Conservation (phyloP, 2,329 filamentous ascomycete genomes). For the Claviceps arundinis region DNA sequence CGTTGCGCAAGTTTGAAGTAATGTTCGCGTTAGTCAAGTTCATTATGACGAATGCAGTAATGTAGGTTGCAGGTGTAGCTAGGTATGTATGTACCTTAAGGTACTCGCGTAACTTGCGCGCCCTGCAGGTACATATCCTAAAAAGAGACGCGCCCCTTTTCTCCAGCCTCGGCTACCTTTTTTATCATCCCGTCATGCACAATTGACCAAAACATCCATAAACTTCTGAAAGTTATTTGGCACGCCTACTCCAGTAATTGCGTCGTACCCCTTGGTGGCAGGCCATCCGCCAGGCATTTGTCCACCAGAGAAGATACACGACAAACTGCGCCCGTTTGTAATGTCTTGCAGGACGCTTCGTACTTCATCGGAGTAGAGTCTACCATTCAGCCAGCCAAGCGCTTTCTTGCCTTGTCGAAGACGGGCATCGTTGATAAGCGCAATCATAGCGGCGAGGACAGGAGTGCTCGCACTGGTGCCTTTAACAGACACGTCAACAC, state of each 20-base stretch:
- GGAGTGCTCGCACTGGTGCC: slow-evolving; percentile 42
- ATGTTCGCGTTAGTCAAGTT: too few relatives aligned
- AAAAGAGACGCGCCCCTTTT: too few relatives aligned
- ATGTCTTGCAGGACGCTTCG: slow-evolving; percentile 27
- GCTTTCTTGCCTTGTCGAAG: slow-evolving; percentile 32
- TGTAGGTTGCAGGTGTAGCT: too few relatives aligned
- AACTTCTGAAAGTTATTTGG: slow-evolving; percentile 28
- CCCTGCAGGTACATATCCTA: too few relatives aligned
- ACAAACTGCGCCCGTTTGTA: slow-evolving; percentile 23
- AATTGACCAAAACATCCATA: slow-evolving; percentile 18
- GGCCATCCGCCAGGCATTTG: slow-evolving; percentile 28
- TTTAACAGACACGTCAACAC: slow-evolving; percentile 14
- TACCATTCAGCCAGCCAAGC: slow-evolving; percentile 41
- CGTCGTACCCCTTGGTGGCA: slow-evolving; percentile 31
- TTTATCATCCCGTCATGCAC: slow-evolving; percentile 1
- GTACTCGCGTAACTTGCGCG: too few relatives aligned
- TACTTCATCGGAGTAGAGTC: slow-evolving; percentile 29
- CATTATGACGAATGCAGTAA: too few relatives aligned
- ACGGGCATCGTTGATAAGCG: slow-evolving; percentile 41
- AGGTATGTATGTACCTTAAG: too few relatives aligned
- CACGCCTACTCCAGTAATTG: slow-evolving; percentile 36
- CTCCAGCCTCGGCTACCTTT: too few relatives aligned
- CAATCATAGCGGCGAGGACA: slow-evolving; percentile 39
- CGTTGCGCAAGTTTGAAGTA: too few relatives aligned
- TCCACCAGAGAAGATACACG: slow-evolving; percentile 25